Percentiles rank a stretch among this genome's conserved stretches.
These are phyloP conservation scores for Wallacemonas sp. DNA, from an alignment of 208 protist genomes.

Conservation along the genomic window DNA sequence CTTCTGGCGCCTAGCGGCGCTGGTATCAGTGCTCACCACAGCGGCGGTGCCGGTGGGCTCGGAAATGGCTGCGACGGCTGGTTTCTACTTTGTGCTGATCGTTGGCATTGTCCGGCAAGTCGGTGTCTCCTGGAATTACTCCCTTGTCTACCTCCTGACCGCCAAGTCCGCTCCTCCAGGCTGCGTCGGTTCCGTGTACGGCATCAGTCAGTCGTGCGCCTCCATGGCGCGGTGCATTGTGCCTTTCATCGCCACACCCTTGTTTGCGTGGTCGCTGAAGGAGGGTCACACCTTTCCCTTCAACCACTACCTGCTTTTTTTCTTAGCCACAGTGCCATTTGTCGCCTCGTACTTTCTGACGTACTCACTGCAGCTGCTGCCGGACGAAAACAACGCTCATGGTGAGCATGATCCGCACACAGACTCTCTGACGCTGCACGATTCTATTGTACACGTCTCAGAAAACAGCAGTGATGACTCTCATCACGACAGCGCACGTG, in stretches of 20 bases:
- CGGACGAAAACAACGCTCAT: slow-evolving; percentile 6
- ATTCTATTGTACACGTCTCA: no score
- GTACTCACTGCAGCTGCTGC: slow-evolving; percentile 8
- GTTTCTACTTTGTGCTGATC: slow-evolving; percentile 33
- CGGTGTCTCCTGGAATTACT: slow-evolving; percentile 38
- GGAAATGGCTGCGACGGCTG: slow-evolving; percentile 5
- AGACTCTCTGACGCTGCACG: no score
- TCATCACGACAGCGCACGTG: slow-evolving; percentile 8
- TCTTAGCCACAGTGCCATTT: slow-evolving; percentile 25
- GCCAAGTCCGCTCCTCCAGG: slow-evolving; percentile 38
- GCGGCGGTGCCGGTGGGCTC: slow-evolving; percentile 20
- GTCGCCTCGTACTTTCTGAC: slow-evolving; percentile 9
- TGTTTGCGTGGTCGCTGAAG: slow-evolving; percentile 59
- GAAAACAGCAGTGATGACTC: not conserved
- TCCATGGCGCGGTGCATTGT: slow-evolving; percentile 48
- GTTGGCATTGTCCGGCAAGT: slow-evolving; percentile 34
- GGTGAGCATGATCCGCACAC: not conserved
- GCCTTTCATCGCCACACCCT: slow-evolving; percentile 32
- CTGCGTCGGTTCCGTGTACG: slow-evolving; percentile 45
- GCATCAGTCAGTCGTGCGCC: slow-evolving; percentile 47
- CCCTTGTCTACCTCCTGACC: slow-evolving; percentile 38
- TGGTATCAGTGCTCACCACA: slow-evolving; percentile 10
- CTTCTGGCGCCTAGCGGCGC: slow-evolving; percentile 30
- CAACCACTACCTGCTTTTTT: slow-evolving; percentile 58
- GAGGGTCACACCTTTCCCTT: slow-evolving; percentile 39